These are phyloP conservation scores for Thymus mandschuricus DNA, from an alignment of 257 asterid species.

Conservation along the genomic window DNA sequence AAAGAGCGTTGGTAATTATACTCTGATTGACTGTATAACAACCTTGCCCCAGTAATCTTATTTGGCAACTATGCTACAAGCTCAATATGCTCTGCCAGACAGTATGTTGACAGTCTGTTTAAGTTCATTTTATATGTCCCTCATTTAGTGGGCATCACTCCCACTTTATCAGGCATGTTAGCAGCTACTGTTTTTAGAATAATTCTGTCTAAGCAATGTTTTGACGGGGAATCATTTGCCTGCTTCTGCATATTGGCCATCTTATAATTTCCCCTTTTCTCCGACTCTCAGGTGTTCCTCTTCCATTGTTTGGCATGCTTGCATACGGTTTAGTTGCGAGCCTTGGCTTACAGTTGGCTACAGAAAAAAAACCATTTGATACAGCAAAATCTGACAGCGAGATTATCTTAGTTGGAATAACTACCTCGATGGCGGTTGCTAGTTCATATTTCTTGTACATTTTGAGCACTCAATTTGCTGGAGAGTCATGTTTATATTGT, in stretches of 20 bases:
- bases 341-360: conserved; percentile 64
- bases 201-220: conserved; percentile 14
- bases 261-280: conserved; percentile 27
- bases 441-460: conserved; percentile 92
- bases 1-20: not conserved
- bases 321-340: conserved; percentile 81
- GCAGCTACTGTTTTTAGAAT: conserved; percentile 4
- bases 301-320: conserved; percentile 86
- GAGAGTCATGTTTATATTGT: conserved; percentile 83
- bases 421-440: conserved; percentile 92
- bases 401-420: conserved; percentile 59
- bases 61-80: conserved; percentile 13
- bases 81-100: conserved; percentile 9
- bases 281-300: conserved; percentile 78
- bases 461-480: conserved; percentile 70
- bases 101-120: not conserved
- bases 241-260: conserved; percentile 1
- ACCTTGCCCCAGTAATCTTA: not conserved
- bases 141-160: conserved; percentile 15
- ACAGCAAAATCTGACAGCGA: conserved; percentile 56
- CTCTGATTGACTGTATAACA: not conserved
- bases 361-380: conserved; percentile 45
- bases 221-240: conserved; percentile 23
- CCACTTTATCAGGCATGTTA: conserved; percentile 19
- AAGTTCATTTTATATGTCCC: conserved; percentile 14